Evolutionary conservation across 192 early-diverging fungal genomes (phyloP).

Genomic region (Funneliformis mosseae): DNA sequence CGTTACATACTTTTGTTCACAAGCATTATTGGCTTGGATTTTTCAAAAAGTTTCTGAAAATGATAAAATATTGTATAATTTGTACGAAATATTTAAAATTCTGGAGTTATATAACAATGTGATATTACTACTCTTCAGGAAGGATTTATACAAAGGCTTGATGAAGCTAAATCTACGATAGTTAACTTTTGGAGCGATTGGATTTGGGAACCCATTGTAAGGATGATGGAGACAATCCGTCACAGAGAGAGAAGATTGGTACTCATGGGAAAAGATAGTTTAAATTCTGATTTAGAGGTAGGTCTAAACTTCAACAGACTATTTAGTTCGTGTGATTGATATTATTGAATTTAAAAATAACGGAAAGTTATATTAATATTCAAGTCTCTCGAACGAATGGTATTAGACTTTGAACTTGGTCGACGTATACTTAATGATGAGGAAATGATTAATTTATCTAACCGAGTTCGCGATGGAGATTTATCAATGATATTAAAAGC

Average conservation of each 20-base stretch:
- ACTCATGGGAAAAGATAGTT: conserved; percentile 71
- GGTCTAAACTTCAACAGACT: neutral
- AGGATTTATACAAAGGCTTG: conserved; percentile 51
- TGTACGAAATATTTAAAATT: neutral
- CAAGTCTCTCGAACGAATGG: conserved; percentile 87
- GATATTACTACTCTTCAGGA: conserved; percentile 46
- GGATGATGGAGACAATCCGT: conserved; percentile 80
- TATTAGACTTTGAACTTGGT: conserved; percentile 72
- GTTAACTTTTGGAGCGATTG: conserved; percentile 74
- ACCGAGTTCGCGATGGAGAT: conserved; percentile 74
- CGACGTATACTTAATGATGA: conserved; percentile 49
- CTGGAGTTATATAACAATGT: neutral
- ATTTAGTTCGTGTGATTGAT: neutral
- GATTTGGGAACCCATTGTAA: conserved; percentile 71
- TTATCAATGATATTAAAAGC: conserved; percentile 74
- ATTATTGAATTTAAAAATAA: neutral
- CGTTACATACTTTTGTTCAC: neutral
- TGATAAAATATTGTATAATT: neutral
- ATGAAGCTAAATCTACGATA: conserved; percentile 56
- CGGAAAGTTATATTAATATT: neutral
- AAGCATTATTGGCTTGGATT: neutral
- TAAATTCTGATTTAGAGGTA: conserved; percentile 78
- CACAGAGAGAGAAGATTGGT: conserved; percentile 78
- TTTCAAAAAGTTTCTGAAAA: neutral
- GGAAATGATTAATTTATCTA: conserved; percentile 54